Conservation (phyloP, 495 filamentous ascomycete genomes). For the Bacidia gigantensis region DNA sequence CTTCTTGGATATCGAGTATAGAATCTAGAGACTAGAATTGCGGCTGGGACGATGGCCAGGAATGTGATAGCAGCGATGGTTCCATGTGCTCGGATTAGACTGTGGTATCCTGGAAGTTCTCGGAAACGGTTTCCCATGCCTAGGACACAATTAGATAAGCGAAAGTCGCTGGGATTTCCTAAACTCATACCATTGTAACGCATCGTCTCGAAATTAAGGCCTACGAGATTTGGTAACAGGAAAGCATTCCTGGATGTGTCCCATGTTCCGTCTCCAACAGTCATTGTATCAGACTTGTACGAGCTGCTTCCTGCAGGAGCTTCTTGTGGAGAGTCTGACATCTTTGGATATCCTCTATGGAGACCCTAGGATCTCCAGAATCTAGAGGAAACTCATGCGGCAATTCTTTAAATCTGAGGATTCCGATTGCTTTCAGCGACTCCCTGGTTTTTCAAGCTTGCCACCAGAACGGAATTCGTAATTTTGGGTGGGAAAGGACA, state of each 20-base stretch:
- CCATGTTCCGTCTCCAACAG: slow-evolving; percentile 89
- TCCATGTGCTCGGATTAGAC: slow-evolving; percentile 68
- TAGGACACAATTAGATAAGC: slow-evolving; percentile 25
- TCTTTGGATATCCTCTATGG: slow-evolving; percentile 13
- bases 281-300: slow-evolving; percentile 70
- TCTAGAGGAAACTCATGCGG: not conserved
- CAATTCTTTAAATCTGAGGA: not conserved
- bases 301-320: slow-evolving; percentile 68
- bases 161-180: slow-evolving; percentile 2
- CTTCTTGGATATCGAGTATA: slow-evolving; percentile 46
- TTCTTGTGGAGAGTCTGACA: slow-evolving; percentile 19
- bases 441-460: not conserved
- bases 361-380: slow-evolving; percentile 1
- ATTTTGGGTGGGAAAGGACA: not conserved
- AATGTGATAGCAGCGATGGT: slow-evolving; percentile 80
- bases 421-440: not conserved
- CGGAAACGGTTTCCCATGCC: slow-evolving; percentile 88
- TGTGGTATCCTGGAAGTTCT: slow-evolving; percentile 59
- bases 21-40: slow-evolving; percentile 69
- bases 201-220: slow-evolving; percentile 87
- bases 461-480: not conserved
- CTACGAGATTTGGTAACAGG: slow-evolving; percentile 72
- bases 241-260: slow-evolving; percentile 72
- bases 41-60: slow-evolving; percentile 64
- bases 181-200: slow-evolving; percentile 65